These are phyloP conservation scores for Lichtheimia hyalospora DNA, from an alignment of 371 early-diverging fungal genomes.

Conservation along the genomic window DNA sequence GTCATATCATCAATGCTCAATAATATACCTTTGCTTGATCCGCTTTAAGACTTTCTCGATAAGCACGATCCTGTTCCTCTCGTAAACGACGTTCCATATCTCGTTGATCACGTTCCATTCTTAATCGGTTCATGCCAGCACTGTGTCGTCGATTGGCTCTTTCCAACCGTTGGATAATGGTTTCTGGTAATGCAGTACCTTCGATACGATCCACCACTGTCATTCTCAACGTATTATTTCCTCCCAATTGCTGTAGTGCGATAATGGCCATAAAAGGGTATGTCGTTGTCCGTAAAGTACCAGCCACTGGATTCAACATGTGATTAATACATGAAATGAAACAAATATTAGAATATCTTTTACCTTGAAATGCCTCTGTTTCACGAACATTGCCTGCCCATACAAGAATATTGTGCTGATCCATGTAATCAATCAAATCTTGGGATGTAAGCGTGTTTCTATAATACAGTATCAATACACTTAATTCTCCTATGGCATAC, in stretches of 20 bases:
- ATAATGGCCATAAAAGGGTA: slow-evolving; percentile 86
- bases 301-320: slow-evolving; percentile 49
- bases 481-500: neutral
- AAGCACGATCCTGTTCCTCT: slow-evolving; percentile 90
- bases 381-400: slow-evolving; percentile 86
- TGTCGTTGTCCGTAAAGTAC: slow-evolving; percentile 70
- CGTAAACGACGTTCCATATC: slow-evolving; percentile 75
- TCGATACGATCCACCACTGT: slow-evolving; percentile 71
- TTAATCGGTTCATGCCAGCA: slow-evolving; percentile 55
- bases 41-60: slow-evolving; percentile 77
- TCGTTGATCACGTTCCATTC: slow-evolving; percentile 69
- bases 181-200: slow-evolving; percentile 56
- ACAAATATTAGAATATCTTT: neutral
- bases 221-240: slow-evolving; percentile 45
- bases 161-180: slow-evolving; percentile 54
- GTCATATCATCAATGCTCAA: neutral
- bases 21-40: slow-evolving; percentile 63
- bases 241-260: slow-evolving; percentile 46
- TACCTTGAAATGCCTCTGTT: slow-evolving; percentile 79
- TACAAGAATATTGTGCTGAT: slow-evolving; percentile 65
- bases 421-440: slow-evolving; percentile 58
- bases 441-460: slow-evolving; percentile 64
- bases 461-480: neutral
- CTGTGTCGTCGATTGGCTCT: slow-evolving; percentile 63
- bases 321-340: neutral